phyloP scores from a whole-genome alignment of 805 yeast species.

The Kodamaea laetipori region DNA sequence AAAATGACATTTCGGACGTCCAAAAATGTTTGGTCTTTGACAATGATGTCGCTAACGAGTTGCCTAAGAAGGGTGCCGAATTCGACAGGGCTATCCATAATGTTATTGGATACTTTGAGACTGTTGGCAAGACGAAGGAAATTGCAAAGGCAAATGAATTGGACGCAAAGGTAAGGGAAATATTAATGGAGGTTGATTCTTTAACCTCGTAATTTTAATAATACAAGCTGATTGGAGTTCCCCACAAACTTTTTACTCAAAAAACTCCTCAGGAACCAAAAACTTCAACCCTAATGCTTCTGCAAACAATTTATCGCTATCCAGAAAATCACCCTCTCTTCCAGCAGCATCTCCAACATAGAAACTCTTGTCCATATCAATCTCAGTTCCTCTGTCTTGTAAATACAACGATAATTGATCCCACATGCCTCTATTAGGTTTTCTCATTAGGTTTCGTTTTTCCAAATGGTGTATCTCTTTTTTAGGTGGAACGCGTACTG shows the following conservation, averaged over 20 bases:
- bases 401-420: slow-evolving; percentile 48
- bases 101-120: slow-evolving; percentile 62
- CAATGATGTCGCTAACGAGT: slow-evolving; percentile 29
- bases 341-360: slow-evolving; percentile 99
- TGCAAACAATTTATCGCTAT: slow-evolving; percentile 72
- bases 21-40: slow-evolving; percentile 41
- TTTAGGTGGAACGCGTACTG: slow-evolving; percentile 55
- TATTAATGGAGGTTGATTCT: slow-evolving; percentile 17
- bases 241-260: slow-evolving; percentile 21
- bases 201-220: background rate
- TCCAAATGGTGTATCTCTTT: background rate
- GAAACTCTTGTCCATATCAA: slow-evolving; percentile 51
- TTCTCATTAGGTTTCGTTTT: slow-evolving; percentile 46
- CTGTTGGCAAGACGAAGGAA: slow-evolving; percentile 53
- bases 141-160: slow-evolving; percentile 23
- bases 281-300: slow-evolving; percentile 53
- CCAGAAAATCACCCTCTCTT: slow-evolving; percentile 72
- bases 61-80: slow-evolving; percentile 21
- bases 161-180: slow-evolving; percentile 24
- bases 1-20: slow-evolving; percentile 62
- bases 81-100: slow-evolving; percentile 39
- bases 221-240: background rate
- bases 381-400: slow-evolving; percentile 17
- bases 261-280: slow-evolving; percentile 71
- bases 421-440: slow-evolving; percentile 85